Evolutionary conservation across 139 green algal species (phyloP).

Genomic region (Micractinium sp.): DNA sequence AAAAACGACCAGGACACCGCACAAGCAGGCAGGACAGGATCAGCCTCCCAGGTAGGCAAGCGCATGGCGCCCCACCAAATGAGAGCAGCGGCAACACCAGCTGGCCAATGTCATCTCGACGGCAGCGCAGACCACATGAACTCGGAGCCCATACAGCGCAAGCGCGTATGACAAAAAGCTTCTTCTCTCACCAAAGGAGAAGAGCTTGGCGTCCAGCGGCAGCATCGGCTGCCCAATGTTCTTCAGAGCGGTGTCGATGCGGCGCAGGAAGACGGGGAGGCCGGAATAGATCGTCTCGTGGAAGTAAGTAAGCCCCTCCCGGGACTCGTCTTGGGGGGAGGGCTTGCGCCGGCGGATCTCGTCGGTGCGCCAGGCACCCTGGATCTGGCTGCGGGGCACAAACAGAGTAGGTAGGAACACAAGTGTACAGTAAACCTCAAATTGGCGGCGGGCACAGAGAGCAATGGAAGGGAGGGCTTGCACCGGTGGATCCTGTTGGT

Average conservation of each 20-base stretch:
- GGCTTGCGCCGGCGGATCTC: conserved; percentile 94
- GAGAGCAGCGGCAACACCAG: too few species aligned
- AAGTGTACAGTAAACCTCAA: neutral
- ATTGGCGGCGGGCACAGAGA: too few species aligned
- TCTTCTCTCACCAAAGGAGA: conserved; percentile 71
- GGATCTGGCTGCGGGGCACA: conserved; percentile 48
- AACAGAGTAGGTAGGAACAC: neutral
- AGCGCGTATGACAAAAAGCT: too few species aligned
- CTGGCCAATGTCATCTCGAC: neutral
- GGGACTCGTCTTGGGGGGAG: conserved; percentile 95
- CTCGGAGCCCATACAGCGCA: too few species aligned
- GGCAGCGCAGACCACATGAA: too few species aligned
- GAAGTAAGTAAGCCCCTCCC: conserved; percentile 93
- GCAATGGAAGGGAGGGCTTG: too few species aligned
- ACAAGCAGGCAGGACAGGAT: too few species aligned
- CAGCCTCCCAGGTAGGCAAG: too few species aligned
- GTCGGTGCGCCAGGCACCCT: conserved; percentile 94
- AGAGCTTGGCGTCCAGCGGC: conserved; percentile 74
- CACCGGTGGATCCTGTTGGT: too few species aligned
- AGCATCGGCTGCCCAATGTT: conserved; percentile 87
- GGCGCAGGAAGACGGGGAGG: conserved; percentile 70
- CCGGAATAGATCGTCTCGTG: conserved; percentile 89
- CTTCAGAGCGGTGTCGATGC: conserved; percentile 89
- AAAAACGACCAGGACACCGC: too few species aligned
- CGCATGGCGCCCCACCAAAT: neutral